These are phyloP conservation scores for Colletotrichum navitas DNA, from an alignment of 2,329 filamentous ascomycete genomes.

Conservation along the genomic window DNA sequence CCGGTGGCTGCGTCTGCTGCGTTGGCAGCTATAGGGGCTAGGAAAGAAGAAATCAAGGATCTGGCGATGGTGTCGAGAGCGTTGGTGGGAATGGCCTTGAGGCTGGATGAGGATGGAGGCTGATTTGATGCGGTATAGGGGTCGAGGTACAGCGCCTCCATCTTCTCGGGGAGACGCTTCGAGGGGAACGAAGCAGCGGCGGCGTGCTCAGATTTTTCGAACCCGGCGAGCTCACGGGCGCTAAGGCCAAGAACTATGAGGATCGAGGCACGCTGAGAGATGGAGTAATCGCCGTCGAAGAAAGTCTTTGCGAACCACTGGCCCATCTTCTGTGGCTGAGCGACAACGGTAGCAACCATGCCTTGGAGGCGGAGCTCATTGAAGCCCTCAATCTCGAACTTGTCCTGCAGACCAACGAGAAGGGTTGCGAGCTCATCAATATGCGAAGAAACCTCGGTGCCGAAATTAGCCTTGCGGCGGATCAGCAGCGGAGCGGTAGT, in stretches of 20 bases:
- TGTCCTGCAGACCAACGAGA: constrained; percentile 85
- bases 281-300: constrained; percentile 92
- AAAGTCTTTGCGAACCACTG: constrained; percentile 88
- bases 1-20: constrained; percentile 85
- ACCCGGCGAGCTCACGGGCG: constrained; percentile 86
- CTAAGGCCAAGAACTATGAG: constrained; percentile 86
- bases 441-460: constrained; percentile 88
- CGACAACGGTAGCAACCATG: constrained; percentile 84
- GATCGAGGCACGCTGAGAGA: constrained; percentile 85
- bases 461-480: constrained; percentile 88
- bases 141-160: constrained; percentile 78
- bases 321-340: constrained; percentile 81
- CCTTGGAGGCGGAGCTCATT: constrained; percentile 80
- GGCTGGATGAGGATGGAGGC: constrained; percentile 48
- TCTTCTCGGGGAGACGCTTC: constrained; percentile 78
- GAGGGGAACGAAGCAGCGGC: constrained; percentile 76
- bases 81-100: constrained; percentile 67
- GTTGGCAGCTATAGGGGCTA: constrained; percentile 83
- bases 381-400: constrained; percentile 85
- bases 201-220: constrained; percentile 69
- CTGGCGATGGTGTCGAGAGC: constrained; percentile 77
- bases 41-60: constrained; percentile 77
- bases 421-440: constrained; percentile 82
- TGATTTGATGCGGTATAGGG: constrained; percentile 43
- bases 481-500: constrained; percentile 83